Evolutionary conservation across 2,329 filamentous ascomycete species (phyloP).

Genomic region (Pestalotiopsis sp.): DNA sequence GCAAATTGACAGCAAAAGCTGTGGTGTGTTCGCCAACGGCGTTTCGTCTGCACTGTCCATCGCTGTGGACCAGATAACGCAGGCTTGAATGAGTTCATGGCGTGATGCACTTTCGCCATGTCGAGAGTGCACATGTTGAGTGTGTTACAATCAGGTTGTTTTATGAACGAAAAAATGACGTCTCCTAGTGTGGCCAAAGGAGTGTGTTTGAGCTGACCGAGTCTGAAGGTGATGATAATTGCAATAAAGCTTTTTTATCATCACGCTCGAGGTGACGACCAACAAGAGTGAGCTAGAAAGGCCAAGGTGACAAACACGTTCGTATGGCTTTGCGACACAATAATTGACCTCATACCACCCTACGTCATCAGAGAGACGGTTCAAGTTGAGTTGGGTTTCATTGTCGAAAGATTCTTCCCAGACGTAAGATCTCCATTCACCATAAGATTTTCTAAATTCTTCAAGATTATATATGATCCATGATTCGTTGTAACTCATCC

Average conservation of each 20-base stretch:
- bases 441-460: too few species aligned
- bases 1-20: slow-evolving; percentile 38
- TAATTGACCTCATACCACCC: slow-evolving; percentile 15
- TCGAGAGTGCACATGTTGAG: slow-evolving; percentile 17
- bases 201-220: slow-evolving; percentile 33
- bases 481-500: too few species aligned
- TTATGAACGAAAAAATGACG: slow-evolving; percentile 48
- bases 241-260: slow-evolving; percentile 37
- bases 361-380: not conserved
- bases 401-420: too few species aligned
- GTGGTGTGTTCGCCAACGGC: slow-evolving; percentile 36
- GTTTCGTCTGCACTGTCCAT: slow-evolving; percentile 12
- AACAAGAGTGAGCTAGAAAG: slow-evolving; percentile 19
- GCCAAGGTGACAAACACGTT: slow-evolving; percentile 18
- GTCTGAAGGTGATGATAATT: slow-evolving; percentile 28
- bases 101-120: slow-evolving; percentile 9
- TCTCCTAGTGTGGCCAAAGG: slow-evolving; percentile 54
- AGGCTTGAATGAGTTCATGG: slow-evolving; percentile 2
- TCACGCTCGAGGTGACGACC: slow-evolving; percentile 28
- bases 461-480: too few species aligned
- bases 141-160: slow-evolving; percentile 43
- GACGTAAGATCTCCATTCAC: too few species aligned
- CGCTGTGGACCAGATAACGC: slow-evolving; percentile 12
- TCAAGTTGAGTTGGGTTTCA: not conserved
- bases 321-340: slow-evolving; percentile 19